phyloP scores from a whole-genome alignment of 371 early-diverging fungal genomes.

The Dinochytrium kinnereticum region DNA sequence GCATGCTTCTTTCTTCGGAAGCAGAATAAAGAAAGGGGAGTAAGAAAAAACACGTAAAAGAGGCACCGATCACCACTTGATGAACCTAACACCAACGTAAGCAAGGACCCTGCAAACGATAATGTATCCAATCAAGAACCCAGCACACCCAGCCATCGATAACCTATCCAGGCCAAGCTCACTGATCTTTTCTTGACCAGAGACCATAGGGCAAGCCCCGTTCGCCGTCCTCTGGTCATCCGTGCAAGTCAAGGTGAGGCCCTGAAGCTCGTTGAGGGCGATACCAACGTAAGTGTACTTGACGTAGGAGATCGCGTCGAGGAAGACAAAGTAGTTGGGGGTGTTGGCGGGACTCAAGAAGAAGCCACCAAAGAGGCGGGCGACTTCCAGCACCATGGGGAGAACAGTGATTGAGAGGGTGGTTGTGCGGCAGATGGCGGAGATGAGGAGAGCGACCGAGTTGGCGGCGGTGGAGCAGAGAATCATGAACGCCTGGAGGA shows the following conservation, averaged over 20 bases:
- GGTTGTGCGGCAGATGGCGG: slow-evolving; percentile 6
- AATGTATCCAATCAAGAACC: background rate
- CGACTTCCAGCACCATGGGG: background rate
- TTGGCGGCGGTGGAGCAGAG: slow-evolving; percentile 10
- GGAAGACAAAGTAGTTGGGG: background rate
- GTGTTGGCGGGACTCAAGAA: background rate
- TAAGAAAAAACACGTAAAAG: no score
- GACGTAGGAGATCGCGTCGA: slow-evolving; percentile 7
- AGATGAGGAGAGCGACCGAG: slow-evolving; percentile 4
- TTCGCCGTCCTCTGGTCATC: background rate
- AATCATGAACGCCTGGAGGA: background rate
- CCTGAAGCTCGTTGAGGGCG: background rate
- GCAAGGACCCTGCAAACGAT: background rate
- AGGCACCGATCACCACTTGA: slow-evolving; percentile 9
- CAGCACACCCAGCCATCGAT: background rate
- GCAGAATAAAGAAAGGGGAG: no score
- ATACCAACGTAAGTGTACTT: slow-evolving; percentile 2
- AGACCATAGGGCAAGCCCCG: background rate
- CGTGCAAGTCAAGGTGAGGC: background rate
- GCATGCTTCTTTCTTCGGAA: no score
- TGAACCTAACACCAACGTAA: slow-evolving; percentile 5
- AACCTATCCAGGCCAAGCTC: background rate
- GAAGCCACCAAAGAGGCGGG: slow-evolving; percentile 5
- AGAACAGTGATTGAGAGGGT: slow-evolving; percentile 11
- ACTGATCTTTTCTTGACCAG: background rate